Evolutionary conservation across 495 filamentous ascomycete species (phyloP), one percentile per base, ranked within the genome.

Genomic region (Penicillium parvum): DNA sequence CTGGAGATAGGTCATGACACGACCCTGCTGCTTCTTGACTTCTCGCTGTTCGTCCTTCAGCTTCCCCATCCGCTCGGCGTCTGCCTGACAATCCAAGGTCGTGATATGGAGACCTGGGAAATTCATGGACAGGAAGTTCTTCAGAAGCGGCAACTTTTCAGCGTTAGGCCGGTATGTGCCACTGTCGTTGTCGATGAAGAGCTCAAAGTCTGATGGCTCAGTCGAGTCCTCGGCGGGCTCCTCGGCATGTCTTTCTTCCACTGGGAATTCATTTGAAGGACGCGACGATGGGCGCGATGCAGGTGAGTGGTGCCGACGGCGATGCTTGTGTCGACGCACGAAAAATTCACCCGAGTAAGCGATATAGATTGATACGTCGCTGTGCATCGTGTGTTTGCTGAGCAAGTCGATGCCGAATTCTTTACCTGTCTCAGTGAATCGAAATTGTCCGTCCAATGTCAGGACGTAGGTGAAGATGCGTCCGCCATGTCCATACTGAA

Each of bases 301-400:
- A 0, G 32, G 30, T 12, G 58, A 60, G 5, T 50, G 52, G 16
- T 50, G 51, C 27, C 61, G 61, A 40, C 55, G 59, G 6, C 64
- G 71, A 23, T 55, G 65, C 52, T 73, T 74, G n/a, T 79, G 62
- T 10, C 83, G 79, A 4, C 89, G 78, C 43, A 97, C 74, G 60
- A 95, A 94, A 61, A 97, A 97, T 61, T 97, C 91, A 11, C 91
- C 91, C 3, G 84, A 84, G 60, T 83, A 96, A 2, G 90, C 90
- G 44, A 97, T 85, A 59, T 95, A 94, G 14, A 84, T 84, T 11
- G 82, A 83, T 3, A 94, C 89, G 64, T 95, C 82, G 56, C 85
- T 89, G 57, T 97, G 91, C 84, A 97, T 90, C 21, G 86, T 94
- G 60, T 97, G 91, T 60, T 97, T 97, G 52, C 80, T 85, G 42